These are phyloP conservation scores for Aschersonia sp. DNA, from an alignment of 2,329 filamentous ascomycete genomes.

Conservation along the genomic window DNA sequence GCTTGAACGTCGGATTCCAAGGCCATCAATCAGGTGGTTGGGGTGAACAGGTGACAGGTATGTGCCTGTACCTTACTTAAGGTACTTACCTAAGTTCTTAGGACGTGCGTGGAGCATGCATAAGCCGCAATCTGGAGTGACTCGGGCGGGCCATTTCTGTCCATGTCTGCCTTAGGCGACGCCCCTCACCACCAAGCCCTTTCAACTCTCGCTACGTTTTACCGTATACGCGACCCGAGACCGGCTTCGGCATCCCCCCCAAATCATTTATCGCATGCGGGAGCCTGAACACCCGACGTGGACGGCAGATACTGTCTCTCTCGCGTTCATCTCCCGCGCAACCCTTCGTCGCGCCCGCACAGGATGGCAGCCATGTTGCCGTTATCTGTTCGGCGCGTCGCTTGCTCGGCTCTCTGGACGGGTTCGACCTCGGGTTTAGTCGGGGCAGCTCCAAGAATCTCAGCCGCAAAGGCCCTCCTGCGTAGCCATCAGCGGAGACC, in stretches of 20 bases:
- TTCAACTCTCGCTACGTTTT: not conserved
- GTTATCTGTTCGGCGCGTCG: slow-evolving; percentile 40
- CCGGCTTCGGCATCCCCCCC: slow-evolving; percentile 1
- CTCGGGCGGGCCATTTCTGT: not conserved
- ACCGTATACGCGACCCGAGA: slow-evolving; percentile 3
- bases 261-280: not conserved
- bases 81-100: no score
- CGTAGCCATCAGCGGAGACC: slow-evolving; percentile 37
- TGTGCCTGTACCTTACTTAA: no score
- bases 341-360: slow-evolving; percentile 3
- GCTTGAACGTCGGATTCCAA: no score
- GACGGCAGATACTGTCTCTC: no score
- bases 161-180: slow-evolving; percentile 21
- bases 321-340: no score
- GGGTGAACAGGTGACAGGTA: no score
- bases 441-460: slow-evolving; percentile 24
- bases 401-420: slow-evolving; percentile 30
- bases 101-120: no score
- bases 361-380: slow-evolving; percentile 32
- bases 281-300: no score
- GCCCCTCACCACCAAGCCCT: not conserved
- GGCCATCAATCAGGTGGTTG: no score
- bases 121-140: not conserved
- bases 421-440: slow-evolving; percentile 26
- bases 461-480: slow-evolving; percentile 20